A percentile compares a stretch with the other conserved stretches of the same genome.
Conservation (phyloP, 192 early-diverging fungal genomes). For the Podila minutissima region DNA sequence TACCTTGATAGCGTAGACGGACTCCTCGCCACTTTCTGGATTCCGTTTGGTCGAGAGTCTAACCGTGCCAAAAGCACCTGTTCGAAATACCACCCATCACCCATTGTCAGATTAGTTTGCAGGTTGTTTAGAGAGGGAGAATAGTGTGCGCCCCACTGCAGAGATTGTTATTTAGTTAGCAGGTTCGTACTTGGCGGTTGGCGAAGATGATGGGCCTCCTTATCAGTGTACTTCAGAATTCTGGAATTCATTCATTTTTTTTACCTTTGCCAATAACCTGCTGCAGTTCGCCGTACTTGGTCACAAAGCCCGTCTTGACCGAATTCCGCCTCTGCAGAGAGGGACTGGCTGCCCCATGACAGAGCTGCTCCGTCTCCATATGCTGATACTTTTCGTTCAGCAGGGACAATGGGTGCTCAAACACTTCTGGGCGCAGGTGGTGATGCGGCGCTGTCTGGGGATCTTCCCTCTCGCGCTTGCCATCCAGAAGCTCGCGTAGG, state of each 20-base stretch:
- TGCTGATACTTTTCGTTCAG: constrained; percentile 41
- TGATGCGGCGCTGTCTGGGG: background rate
- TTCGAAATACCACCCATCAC: background rate
- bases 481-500: constrained; percentile 30
- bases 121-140: too few relatives aligned
- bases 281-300: constrained; percentile 46
- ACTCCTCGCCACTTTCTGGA: constrained; percentile 7
- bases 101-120: too few relatives aligned
- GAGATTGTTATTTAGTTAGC: too few relatives aligned
- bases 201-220: background rate
- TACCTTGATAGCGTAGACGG: constrained; percentile 22
- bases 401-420: constrained; percentile 28
- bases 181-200: too few relatives aligned
- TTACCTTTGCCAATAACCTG: constrained; percentile 47
- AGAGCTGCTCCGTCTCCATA: constrained; percentile 20
- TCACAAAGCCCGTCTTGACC: constrained; percentile 23
- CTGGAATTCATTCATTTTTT: background rate
- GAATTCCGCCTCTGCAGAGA: constrained; percentile 4
- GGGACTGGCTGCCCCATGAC: background rate
- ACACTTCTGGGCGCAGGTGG: constrained; percentile 17
- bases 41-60: constrained; percentile 8
- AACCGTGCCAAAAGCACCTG: constrained; percentile 15
- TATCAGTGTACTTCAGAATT: background rate
- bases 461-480: constrained; percentile 21
- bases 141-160: too few relatives aligned